Evolutionary conservation across 2,329 filamentous ascomycete genomes (phyloP).

Genomic region (Fusarium xyrophilum): DNA sequence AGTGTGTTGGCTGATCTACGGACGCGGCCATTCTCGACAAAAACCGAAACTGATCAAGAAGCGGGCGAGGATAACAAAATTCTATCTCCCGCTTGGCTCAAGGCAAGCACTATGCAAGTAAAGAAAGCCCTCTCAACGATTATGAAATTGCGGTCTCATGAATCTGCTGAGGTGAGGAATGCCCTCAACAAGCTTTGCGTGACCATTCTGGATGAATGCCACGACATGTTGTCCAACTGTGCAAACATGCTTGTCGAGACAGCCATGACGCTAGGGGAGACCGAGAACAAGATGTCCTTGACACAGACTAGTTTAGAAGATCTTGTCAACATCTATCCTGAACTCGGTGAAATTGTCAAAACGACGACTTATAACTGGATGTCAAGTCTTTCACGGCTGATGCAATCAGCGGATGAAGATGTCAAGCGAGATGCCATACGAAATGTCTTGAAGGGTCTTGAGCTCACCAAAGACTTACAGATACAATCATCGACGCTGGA

Average conservation of each 20-base stretch:
- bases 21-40: constrained; percentile 55
- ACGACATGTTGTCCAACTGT: constrained; percentile 73
- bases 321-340: constrained; percentile 67
- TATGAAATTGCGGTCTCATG: constrained; percentile 75
- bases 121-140: constrained; percentile 82
- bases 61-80: constrained; percentile 45
- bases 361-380: constrained; percentile 81
- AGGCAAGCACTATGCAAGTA: constrained; percentile 79
- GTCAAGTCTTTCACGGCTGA: constrained; percentile 77
- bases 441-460: constrained; percentile 77
- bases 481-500: constrained; percentile 72
- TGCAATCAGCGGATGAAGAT: constrained; percentile 85
- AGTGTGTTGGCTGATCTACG: constrained; percentile 65
- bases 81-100: constrained; percentile 70
- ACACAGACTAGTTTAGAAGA: constrained; percentile 62
- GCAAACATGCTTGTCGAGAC: constrained; percentile 79
- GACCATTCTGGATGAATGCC: constrained; percentile 78
- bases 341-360: constrained; percentile 70
- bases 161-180: constrained; percentile 70
- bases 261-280: constrained; percentile 70
- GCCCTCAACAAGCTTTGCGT: constrained; percentile 76
- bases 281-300: constrained; percentile 50
- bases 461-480: constrained; percentile 68
- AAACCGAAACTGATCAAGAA: constrained; percentile 40
- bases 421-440: constrained; percentile 74